Evolutionary conservation across 306 rosid species (phyloP).

Genomic region (Vigna reflexopilosa): DNA sequence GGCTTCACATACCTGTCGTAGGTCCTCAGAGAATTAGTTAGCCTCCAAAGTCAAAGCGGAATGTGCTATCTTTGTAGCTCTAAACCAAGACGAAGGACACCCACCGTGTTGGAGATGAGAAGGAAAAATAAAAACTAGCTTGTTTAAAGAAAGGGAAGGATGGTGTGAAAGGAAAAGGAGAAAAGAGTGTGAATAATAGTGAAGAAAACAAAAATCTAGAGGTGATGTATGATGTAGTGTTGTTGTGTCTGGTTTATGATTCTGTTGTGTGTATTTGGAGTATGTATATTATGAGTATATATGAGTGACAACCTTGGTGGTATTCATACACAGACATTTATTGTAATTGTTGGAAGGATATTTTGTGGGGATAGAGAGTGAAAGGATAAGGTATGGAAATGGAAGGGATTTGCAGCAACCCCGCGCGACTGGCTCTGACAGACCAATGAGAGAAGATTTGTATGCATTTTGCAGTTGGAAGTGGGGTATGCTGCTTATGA

Average conservation of each 20-base stretch:
- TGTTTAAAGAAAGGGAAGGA: not conserved
- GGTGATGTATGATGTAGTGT: conserved; percentile 6
- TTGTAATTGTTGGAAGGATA: not conserved
- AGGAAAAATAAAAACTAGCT: not conserved
- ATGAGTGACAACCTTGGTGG: not conserved
- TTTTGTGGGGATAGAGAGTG: conserved; percentile 18
- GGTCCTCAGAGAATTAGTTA: conserved; percentile 6
- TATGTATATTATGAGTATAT: not conserved
- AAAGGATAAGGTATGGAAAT: conserved; percentile 19
- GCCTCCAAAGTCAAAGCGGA: conserved; percentile 55
- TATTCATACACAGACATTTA: not conserved
- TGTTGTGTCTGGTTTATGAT: not conserved
- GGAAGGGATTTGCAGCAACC: not conserved
- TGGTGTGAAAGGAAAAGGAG: not conserved
- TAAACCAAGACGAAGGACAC: conserved; percentile 35
- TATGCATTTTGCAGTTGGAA: conserved; percentile 61
- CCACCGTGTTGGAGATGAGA: conserved; percentile 40
- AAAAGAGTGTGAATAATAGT: not conserved
- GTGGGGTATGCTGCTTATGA: conserved; percentile 49
- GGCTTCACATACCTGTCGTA: conserved; percentile 30
- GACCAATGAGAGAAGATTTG: conserved; percentile 58
- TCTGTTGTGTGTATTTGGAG: not conserved
- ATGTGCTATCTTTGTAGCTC: conserved; percentile 41
- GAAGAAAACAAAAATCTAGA: not conserved
- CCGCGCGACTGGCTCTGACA: not conserved